Evolutionary conservation across 2,329 filamentous ascomycete species (phyloP).

Genomic region (Mycogone perniciosa): DNA sequence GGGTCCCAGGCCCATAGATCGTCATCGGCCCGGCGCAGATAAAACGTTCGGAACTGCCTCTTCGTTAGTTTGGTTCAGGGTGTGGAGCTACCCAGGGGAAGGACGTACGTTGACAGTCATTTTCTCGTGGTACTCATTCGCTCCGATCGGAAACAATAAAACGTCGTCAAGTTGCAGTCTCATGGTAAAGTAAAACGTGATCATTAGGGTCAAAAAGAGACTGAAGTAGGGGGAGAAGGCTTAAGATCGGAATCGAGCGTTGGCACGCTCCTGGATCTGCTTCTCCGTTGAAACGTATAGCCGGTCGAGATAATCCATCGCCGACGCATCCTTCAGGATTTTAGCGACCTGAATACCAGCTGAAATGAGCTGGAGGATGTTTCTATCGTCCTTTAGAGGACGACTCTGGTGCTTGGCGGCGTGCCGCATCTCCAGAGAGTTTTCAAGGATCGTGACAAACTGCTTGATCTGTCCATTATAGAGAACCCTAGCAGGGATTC

Average conservation of each 20-base stretch:
- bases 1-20: not conserved
- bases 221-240: slow-evolving; percentile 9
- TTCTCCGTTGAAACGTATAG: slow-evolving; percentile 78
- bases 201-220: slow-evolving; percentile 13
- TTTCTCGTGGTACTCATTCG: slow-evolving; percentile 2
- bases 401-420: slow-evolving; percentile 77
- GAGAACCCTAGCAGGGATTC: slow-evolving; percentile 75
- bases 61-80: not conserved
- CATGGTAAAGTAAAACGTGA: slow-evolving; percentile 17
- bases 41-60: no score
- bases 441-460: slow-evolving; percentile 81
- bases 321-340: slow-evolving; percentile 75
- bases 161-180: slow-evolving; percentile 11
- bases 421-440: slow-evolving; percentile 82
- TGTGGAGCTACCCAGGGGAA: not conserved
- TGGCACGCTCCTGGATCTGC: slow-evolving; percentile 63
- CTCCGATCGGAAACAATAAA: slow-evolving; percentile 2
- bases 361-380: slow-evolving; percentile 80
- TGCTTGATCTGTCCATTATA: slow-evolving; percentile 91
- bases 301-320: slow-evolving; percentile 75
- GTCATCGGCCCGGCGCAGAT: no score
- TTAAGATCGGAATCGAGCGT: slow-evolving; percentile 28
- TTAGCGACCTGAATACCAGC: slow-evolving; percentile 83
- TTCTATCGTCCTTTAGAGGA: slow-evolving; percentile 80
- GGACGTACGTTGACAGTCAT: slow-evolving; percentile 4